phyloP scores from a whole-genome alignment of 108 stramenopile genomes.

The Cyclotella kingstonii region DNA sequence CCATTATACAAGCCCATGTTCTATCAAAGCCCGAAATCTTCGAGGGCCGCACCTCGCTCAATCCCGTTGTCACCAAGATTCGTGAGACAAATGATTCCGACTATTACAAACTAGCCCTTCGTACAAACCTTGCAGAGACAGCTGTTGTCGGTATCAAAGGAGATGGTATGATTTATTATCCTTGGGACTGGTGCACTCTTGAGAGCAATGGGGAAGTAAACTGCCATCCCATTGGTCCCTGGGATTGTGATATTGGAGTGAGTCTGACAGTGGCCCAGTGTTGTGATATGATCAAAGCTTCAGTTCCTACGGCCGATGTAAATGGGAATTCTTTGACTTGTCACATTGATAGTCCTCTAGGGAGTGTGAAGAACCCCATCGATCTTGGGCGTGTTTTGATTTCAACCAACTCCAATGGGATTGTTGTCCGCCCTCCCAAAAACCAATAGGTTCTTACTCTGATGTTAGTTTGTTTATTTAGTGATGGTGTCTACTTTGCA shows the following conservation, averaged over 20 bases:
- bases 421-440: conserved; percentile 1
- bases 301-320: conserved; percentile 13
- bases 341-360: conserved; percentile 3
- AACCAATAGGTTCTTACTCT: conserved; percentile 16
- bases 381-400: conserved; percentile 16
- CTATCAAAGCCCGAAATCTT: conserved; percentile 12
- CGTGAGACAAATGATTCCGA: conserved; percentile 3
- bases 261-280: conserved; percentile 18
- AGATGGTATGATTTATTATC: conserved; percentile 18
- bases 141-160: conserved; percentile 1
- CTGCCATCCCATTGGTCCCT: conserved; percentile 16
- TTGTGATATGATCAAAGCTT: conserved; percentile 14
- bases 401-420: background rate
- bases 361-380: conserved; percentile 12
- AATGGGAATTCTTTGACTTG: conserved; percentile 17
- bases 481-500: no score
- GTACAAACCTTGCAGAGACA: conserved; percentile 13
- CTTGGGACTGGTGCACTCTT: conserved; percentile 5
- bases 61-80: background rate
- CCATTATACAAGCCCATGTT: background rate
- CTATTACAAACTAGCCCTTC: conserved; percentile 10
- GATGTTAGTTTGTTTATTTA: no score
- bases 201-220: background rate
- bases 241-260: conserved; percentile 21
- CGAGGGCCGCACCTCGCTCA: conserved; percentile 3